Base-by-base conservation (phyloP, 2,329 filamentous ascomycete genomes). In the Endothia cerciana region DNA sequence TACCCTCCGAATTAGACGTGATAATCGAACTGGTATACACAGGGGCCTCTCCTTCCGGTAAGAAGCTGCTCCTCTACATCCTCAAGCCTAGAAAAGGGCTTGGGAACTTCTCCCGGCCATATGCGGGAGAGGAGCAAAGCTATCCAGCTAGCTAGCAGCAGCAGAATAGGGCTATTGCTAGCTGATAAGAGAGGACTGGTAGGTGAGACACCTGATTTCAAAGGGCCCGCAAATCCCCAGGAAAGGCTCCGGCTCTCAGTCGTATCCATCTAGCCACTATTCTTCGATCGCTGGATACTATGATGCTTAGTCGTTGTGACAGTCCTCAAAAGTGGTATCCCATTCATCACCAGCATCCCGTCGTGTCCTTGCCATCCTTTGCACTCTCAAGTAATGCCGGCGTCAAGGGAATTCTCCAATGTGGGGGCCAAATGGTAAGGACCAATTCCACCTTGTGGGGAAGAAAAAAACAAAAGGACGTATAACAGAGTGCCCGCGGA, bases 401-500 rank as follows among this genome's bases (percentile, higher is more conserved):
- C 38, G 40, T 55, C 28, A 22, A 19, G 28, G 25, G 22, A 30
- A 28, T 43, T 25, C 36, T 56, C 33, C 6, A 36, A 15, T 58
- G 13, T 57, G 57, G n/a, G 56, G 41, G 45, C 53, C 45, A 63
- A 28, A 36, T 38, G 41, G 41, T n/a, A 60, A 28, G 63, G 60
- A 60, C 56, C 63, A 63, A 47, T 55, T 56, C 56, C 41, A 60
- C 40, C 43, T 28, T 49, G 45, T 47, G 43, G 22, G 33, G 33
- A 13, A 22, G 13, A 28, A 36, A 38, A 17, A 13, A 6, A 25
- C 15, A 59, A 36, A 36, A 43, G n/a, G n/a, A n/a, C n/a, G n/a
- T n/a, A n/a, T n/a, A 68, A 70, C 70, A 72, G 70, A 65, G 64
- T 55, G 45, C 56, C 63, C 56, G 63, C n/a, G 43, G 49, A 51